Evolutionary conservation across 495 filamentous ascomycete species (phyloP).

Genomic region (Aspergillus funiculosus): DNA sequence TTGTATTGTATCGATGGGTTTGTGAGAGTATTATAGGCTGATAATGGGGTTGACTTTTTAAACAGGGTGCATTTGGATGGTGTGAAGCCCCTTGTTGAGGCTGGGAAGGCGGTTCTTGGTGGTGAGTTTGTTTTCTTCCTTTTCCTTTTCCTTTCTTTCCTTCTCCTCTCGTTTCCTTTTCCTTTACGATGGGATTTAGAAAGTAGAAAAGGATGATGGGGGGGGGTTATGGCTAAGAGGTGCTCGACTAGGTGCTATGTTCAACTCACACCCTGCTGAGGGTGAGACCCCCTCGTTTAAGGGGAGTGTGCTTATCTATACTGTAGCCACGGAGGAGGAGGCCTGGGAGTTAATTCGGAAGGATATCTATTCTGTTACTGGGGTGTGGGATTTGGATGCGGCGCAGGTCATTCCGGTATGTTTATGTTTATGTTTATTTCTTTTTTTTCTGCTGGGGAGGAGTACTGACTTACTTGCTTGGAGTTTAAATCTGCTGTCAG

Average conservation of each 20-base stretch:
- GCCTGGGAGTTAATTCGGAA: constrained; percentile 58
- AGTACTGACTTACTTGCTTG: neutral
- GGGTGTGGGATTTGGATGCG: constrained; percentile 81
- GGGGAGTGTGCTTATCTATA: constrained; percentile 61
- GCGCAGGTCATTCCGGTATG: constrained; percentile 50
- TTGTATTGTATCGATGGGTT: no score
- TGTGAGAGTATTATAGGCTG: no score
- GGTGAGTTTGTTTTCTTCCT: constrained; percentile 27
- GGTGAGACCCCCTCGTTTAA: constrained; percentile 59
- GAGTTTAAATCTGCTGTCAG: constrained; percentile 41
- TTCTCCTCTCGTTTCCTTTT: neutral
- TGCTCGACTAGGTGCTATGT: constrained; percentile 71
- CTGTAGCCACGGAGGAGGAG: constrained; percentile 62
- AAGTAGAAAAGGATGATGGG: no score
- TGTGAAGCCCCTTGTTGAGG: constrained; percentile 30
- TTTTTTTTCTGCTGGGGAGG: neutral
- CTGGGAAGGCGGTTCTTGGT: constrained; percentile 31
- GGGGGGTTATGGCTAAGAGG: no score
- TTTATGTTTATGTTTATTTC: no score
- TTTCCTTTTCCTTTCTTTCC: neutral
- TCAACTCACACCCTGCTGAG: constrained; percentile 59
- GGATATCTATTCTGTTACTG: constrained; percentile 64
- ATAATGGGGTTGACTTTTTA: neutral
- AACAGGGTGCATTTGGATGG: constrained; percentile 31
- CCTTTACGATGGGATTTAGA: no score